Percentiles rank a stretch among this genome's conserved stretches.
These are phyloP conservation scores for Tothia fuscella DNA, from an alignment of 2,329 filamentous ascomycete species.

Conservation along the genomic window DNA sequence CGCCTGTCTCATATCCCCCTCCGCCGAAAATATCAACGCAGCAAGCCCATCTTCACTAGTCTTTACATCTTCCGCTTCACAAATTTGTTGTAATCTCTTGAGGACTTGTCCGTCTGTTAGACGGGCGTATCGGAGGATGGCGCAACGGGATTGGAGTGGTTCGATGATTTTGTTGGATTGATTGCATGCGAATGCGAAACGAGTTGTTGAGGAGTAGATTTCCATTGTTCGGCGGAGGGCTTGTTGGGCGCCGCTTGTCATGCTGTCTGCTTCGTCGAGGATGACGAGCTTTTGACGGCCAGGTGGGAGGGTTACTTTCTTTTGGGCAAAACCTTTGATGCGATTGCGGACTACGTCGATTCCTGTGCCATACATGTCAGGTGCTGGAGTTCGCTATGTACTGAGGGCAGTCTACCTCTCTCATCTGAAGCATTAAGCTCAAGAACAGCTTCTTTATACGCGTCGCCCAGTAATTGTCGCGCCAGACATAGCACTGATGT, in stretches of 20 bases:
- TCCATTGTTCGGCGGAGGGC: conserved; percentile 95
- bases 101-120: conserved; percentile 89
- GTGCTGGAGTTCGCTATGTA: not conserved
- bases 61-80: conserved; percentile 80
- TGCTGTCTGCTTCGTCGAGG: conserved; percentile 89
- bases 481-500: conserved; percentile 90
- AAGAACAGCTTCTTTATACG: conserved; percentile 94
- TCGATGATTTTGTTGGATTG: conserved; percentile 99
- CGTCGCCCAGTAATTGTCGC: conserved; percentile 76
- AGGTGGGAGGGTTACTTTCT: conserved; percentile 87
- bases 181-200: conserved; percentile 97
- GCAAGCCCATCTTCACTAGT: conserved; percentile 89
- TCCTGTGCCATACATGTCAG: conserved; percentile 36
- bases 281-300: conserved; percentile 95
- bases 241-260: conserved; percentile 95
- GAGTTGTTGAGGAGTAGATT: conserved; percentile 91
- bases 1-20: conserved; percentile 97
- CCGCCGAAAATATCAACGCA: conserved; percentile 91
- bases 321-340: conserved; percentile 97
- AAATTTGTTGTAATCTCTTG: conserved; percentile 81
- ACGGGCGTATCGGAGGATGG: conserved; percentile 85
- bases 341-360: conserved; percentile 96
- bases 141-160: conserved; percentile 92
- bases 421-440: conserved; percentile 96
- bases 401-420: conserved; percentile 44